Conservation (phyloP, 2,329 filamentous ascomycete genomes). For the Lecanicillium sp. region DNA sequence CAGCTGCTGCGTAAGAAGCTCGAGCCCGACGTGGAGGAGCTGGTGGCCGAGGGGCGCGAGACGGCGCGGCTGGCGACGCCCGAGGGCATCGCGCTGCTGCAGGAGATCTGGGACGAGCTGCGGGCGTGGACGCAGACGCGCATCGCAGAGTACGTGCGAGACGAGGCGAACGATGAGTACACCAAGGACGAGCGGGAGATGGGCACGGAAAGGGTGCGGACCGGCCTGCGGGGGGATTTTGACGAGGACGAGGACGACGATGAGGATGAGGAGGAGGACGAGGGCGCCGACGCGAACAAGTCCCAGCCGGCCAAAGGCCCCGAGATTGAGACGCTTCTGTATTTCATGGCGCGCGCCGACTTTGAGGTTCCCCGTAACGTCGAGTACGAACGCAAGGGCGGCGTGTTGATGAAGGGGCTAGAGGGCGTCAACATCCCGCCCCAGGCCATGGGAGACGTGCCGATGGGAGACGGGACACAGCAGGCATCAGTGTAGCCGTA, state of each 20-base stretch:
- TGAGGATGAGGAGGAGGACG: conserved; percentile 53
- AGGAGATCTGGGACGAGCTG: conserved; percentile 51
- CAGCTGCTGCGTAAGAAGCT: conserved; percentile 77
- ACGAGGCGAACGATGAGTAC: conserved; percentile 54
- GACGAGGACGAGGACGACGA: conserved; percentile 49
- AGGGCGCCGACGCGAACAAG: conserved; percentile 25
- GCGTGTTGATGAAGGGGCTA: conserved; percentile 25
- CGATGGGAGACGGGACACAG: not conserved
- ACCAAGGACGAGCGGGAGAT: conserved; percentile 62
- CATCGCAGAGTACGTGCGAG: conserved; percentile 36
- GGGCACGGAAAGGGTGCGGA: conserved; percentile 65
- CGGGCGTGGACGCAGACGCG: conserved; percentile 35
- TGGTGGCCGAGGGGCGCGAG: conserved; percentile 58
- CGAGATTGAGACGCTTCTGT: conserved; percentile 43
- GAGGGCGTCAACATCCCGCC: conserved; percentile 31
- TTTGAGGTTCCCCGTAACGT: conserved; percentile 40
- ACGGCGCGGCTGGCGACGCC: conserved; percentile 35
- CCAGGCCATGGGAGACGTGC: conserved; percentile 13
- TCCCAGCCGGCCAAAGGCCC: conserved; percentile 27
- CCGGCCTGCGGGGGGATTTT: conserved; percentile 56
- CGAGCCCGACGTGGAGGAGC: conserved; percentile 69
- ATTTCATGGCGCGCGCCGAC: conserved; percentile 40
- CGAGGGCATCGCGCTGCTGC: conserved; percentile 39
- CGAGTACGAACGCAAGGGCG: conserved; percentile 33
- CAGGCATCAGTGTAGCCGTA: too few species aligned